Conservation (phyloP, 768 basidiomycete genomes). For the Hericium rajendrae region DNA sequence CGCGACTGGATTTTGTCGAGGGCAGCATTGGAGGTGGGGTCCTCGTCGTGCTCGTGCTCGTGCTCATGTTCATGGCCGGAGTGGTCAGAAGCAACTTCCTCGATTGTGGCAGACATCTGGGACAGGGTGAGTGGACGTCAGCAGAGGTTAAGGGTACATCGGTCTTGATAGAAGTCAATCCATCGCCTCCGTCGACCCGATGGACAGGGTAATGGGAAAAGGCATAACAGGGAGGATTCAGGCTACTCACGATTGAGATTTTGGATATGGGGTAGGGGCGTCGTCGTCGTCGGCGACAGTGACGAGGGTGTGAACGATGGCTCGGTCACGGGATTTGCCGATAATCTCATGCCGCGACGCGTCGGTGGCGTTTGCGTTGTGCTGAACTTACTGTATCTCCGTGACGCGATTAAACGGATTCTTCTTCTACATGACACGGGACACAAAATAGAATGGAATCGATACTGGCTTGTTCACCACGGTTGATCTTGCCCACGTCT, state of each 20-base stretch:
- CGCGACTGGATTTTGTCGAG: slow-evolving; percentile 92
- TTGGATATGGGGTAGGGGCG: slow-evolving; percentile 1
- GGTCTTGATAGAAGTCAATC: slow-evolving; percentile 23
- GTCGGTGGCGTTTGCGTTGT: not conserved
- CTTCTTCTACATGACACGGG: too few relatives aligned
- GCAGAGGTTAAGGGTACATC: slow-evolving; percentile 1
- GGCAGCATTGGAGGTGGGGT: slow-evolving; percentile 74
- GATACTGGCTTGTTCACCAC: too few relatives aligned
- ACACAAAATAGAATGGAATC: too few relatives aligned
- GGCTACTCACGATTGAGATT: not conserved
- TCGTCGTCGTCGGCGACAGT: slow-evolving; percentile 27
- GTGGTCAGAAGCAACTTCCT: slow-evolving; percentile 77
- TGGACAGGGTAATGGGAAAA: too few relatives aligned
- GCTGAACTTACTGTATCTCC: too few relatives aligned
- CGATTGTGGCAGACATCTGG: slow-evolving; percentile 75
- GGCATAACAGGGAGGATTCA: not conserved
- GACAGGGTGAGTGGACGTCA: slow-evolving; percentile 20
- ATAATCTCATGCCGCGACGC: not conserved
- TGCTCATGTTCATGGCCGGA: slow-evolving; percentile 59
- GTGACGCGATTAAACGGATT: too few relatives aligned
- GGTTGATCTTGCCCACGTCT: too few relatives aligned
- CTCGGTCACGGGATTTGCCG: slow-evolving; percentile 17
- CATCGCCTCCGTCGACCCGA: not conserved
- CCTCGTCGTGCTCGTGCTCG: slow-evolving; percentile 57
- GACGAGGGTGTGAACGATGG: slow-evolving; percentile 12